Evolutionary conservation across 192 early-diverging fungal species (phyloP).

Genomic region (Allomyces javanicus): DNA sequence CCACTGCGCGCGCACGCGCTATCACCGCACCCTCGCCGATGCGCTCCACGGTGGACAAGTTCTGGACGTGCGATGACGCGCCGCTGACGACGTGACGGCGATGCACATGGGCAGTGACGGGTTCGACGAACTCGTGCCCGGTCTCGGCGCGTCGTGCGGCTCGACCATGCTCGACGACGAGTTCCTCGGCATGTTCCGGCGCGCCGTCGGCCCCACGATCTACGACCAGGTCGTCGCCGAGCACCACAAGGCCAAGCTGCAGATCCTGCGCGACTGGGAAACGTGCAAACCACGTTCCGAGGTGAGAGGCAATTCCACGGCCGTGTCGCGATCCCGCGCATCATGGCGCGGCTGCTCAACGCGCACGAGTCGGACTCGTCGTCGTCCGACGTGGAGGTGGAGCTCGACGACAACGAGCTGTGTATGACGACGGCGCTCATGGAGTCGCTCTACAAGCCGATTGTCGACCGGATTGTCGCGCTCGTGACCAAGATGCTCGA

Average conservation of each 20-base stretch:
- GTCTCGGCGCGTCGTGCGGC: neutral
- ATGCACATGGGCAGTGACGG: neutral
- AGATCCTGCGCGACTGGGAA: neutral
- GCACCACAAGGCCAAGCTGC: neutral
- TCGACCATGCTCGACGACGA: neutral
- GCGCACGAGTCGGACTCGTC: neutral
- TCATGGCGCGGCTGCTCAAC: neutral
- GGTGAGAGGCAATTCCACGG: neutral
- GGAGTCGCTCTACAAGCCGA: neutral
- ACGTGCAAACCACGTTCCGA: neutral
- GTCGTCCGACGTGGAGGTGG: neutral
- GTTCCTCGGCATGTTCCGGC: neutral
- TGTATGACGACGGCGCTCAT: neutral
- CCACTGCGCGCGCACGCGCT: too few species aligned
- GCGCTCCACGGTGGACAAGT: too few species aligned
- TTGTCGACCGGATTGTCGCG: neutral
- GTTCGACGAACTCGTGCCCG: neutral
- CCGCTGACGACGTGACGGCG: neutral
- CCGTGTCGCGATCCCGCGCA: neutral
- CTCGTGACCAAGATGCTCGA: neutral
- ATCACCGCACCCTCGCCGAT: too few species aligned
- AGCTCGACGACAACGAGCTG: neutral
- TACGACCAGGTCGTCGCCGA: neutral
- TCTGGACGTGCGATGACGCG: too few species aligned
- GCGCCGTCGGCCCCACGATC: neutral